These are phyloP conservation scores for Phialocephala subalpina DNA, from an alignment of 2,329 filamentous ascomycete genomes.

Conservation along the genomic window DNA sequence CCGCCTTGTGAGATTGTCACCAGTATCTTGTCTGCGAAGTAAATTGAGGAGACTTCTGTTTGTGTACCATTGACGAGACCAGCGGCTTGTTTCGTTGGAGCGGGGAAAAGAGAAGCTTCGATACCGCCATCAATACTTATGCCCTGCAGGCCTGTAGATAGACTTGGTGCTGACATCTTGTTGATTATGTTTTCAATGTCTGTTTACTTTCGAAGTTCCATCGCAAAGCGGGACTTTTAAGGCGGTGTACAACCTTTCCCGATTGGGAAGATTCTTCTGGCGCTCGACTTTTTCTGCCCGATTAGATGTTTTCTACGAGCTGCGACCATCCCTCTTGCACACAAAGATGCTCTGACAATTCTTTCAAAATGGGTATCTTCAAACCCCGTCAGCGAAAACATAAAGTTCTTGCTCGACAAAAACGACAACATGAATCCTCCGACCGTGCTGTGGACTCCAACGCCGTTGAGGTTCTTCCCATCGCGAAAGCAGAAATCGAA, in stretches of 20 bases:
- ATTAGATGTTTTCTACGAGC: constrained; percentile 6
- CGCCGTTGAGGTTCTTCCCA: constrained; percentile 57
- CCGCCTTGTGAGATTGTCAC: constrained; percentile 89
- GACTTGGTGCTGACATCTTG: constrained; percentile 29
- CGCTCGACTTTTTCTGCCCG: no score
- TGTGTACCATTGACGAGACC: constrained; percentile 71
- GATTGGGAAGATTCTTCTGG: constrained; percentile 11
- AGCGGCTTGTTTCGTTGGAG: constrained; percentile 48
- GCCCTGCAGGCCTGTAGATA: constrained; percentile 25
- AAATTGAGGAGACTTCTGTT: constrained; percentile 77
- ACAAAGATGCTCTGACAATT: constrained; percentile 15
- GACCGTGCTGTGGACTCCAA: constrained; percentile 59
- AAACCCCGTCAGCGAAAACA: constrained; percentile 73
- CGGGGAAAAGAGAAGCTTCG: constrained; percentile 39
- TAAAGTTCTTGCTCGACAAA: constrained; percentile 71
- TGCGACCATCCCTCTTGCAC: neutral
- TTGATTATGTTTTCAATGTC: neutral
- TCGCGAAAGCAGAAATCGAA: constrained; percentile 55
- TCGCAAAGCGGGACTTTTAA: constrained; percentile 31
- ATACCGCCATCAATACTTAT: constrained; percentile 26
- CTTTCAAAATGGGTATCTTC: constrained; percentile 50
- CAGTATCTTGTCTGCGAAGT: constrained; percentile 90
- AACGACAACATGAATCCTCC: constrained; percentile 51
- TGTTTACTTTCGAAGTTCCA: neutral
- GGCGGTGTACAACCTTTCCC: constrained; percentile 19